Conservation (phyloP, 768 basidiomycete genomes). For the Kwoniella sp. region DNA sequence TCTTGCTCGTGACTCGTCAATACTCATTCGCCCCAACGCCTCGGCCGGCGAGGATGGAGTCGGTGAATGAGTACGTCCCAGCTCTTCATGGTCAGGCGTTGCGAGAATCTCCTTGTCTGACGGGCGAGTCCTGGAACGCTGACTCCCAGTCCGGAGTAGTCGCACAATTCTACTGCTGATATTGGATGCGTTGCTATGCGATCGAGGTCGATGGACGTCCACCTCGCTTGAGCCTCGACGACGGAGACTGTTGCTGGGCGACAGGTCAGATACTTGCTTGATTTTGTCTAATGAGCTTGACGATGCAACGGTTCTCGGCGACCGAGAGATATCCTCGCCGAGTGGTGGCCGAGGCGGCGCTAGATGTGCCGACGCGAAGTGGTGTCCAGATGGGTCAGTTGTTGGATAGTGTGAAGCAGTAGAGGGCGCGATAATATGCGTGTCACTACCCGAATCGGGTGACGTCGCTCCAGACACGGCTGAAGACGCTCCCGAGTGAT, state of each 20-base stretch:
- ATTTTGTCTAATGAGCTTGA: conserved; percentile 34
- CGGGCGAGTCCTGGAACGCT: conserved; percentile 12
- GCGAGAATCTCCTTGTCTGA: conserved; percentile 9
- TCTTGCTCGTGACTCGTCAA: conserved; percentile 14
- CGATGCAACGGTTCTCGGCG: conserved; percentile 27
- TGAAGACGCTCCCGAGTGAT: not conserved
- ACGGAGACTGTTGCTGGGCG: conserved; percentile 23
- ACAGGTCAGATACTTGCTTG: conserved; percentile 13
- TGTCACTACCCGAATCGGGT: conserved; percentile 5
- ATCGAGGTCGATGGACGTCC: conserved; percentile 33
- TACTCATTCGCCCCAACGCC: conserved; percentile 9
- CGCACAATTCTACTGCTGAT: conserved; percentile 38
- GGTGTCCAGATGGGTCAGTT: no score
- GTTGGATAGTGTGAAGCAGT: no score
- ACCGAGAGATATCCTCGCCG: conserved; percentile 18
- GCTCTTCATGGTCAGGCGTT: conserved; percentile 13
- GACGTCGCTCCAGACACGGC: conserved; percentile 3
- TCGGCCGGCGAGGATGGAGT: conserved; percentile 14
- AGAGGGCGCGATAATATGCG: no score
- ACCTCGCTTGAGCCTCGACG: conserved; percentile 33
- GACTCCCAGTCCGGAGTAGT: conserved; percentile 34
- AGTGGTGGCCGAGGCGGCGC: conserved; percentile 4
- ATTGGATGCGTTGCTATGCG: conserved; percentile 42
- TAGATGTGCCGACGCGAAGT: conserved; percentile 11
- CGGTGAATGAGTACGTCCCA: conserved; percentile 6